These are phyloP conservation scores for Paraleonurus japonicus DNA, from an alignment of 257 asterid genomes.

Conservation along the genomic window DNA sequence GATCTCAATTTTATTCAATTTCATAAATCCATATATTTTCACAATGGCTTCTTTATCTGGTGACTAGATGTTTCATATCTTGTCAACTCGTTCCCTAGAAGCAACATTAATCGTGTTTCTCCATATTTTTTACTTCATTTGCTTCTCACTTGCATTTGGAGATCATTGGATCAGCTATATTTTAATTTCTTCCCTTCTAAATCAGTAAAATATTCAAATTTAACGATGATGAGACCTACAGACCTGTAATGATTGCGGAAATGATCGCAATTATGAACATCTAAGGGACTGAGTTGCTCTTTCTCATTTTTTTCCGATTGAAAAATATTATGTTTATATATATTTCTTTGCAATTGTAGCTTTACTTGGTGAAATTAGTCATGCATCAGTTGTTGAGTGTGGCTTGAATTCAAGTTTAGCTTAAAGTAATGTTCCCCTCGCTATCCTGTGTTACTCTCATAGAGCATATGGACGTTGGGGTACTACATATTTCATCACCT, in stretches of 20 bases:
- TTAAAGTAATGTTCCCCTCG: conserved; percentile 26
- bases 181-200: not conserved
- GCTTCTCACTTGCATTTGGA: conserved; percentile 20
- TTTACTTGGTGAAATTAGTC: not conserved
- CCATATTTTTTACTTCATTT: conserved; percentile 3
- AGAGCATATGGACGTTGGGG: conserved; percentile 28
- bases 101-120: conserved; percentile 52
- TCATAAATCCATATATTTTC: not conserved
- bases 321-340: not conserved
- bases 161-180: conserved; percentile 43
- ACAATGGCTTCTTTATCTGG: conserved; percentile 69
- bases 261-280: conserved; percentile 51
- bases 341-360: not conserved
- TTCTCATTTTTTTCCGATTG: not conserved
- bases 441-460: conserved; percentile 27
- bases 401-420: conserved; percentile 1
- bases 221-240: conserved; percentile 49
- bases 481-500: conserved; percentile 21
- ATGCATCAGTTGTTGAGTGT: too few relatives aligned
- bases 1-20: not conserved
- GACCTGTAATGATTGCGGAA: conserved; percentile 78
- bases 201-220: not conserved
- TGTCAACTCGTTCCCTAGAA: conserved; percentile 79
- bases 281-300: conserved; percentile 67
- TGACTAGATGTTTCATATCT: conserved; percentile 41